Evolutionary conservation across 768 basidiomycete species (phyloP).

Genomic region (Lactifluus echinatus): DNA sequence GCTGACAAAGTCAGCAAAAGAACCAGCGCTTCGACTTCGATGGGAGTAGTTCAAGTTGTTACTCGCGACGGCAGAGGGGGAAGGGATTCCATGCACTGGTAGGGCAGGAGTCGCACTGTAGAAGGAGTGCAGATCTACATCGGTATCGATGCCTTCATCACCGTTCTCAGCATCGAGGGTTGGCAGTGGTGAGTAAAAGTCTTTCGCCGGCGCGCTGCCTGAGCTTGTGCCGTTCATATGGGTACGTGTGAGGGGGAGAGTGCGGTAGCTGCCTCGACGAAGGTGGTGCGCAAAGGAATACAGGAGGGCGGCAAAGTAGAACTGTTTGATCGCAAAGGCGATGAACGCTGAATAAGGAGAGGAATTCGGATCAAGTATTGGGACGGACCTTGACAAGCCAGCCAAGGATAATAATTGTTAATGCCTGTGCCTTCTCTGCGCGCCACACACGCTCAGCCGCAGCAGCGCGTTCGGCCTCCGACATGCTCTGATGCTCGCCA

Average conservation of each 20-base stretch:
- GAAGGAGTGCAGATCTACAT: constrained; percentile 50
- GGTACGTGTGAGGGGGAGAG: constrained; percentile 46
- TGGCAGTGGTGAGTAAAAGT: constrained; percentile 32
- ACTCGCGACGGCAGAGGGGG: constrained; percentile 4
- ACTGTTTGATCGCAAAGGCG: constrained; percentile 33
- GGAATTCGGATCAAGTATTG: background rate
- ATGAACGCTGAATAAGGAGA: background rate
- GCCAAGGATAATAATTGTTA: constrained; percentile 64
- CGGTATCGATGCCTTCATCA: constrained; percentile 43
- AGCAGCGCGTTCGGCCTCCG: constrained; percentile 52
- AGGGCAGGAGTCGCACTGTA: constrained; percentile 30
- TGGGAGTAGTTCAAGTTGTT: constrained; percentile 8
- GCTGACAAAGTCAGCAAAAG: constrained; percentile 55
- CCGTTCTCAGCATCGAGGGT: constrained; percentile 18
- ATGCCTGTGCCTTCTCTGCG: constrained; percentile 78
- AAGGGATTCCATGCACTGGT: constrained; percentile 41
- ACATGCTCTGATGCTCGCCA: constrained; percentile 39
- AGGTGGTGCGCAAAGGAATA: constrained; percentile 94
- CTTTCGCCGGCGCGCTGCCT: constrained; percentile 10
- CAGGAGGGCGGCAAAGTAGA: constrained; percentile 83
- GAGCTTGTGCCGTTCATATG: background rate
- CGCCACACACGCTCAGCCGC: constrained; percentile 85
- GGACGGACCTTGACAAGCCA: constrained; percentile 80
- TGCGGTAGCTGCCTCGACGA: constrained; percentile 82
- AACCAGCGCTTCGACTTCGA: constrained; percentile 26